Evolutionary conservation across 352 stramenopile genomes (phyloP).

Genomic region (Pythium biforme): DNA sequence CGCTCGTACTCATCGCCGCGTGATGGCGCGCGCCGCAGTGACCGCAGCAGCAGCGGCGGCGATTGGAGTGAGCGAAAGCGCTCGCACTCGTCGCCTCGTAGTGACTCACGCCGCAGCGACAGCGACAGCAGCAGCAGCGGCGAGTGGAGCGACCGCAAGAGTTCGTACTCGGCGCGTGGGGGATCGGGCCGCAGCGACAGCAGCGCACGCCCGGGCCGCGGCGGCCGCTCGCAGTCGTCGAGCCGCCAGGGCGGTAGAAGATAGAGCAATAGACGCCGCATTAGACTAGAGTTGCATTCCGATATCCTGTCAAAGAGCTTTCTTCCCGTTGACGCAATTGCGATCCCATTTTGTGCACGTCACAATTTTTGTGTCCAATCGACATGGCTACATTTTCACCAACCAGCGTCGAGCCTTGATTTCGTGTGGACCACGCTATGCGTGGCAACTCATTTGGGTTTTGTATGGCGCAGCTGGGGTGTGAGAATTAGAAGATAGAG

Average conservation of each 20-base stretch:
- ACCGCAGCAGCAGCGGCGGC: neutral
- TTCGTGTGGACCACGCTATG: constrained; percentile 2
- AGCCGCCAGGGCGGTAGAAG: constrained; percentile 3
- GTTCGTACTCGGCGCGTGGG: neutral
- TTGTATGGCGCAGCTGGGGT: constrained; percentile 3
- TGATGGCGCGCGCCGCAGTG: neutral
- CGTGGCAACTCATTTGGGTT: neutral
- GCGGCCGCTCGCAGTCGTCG: neutral
- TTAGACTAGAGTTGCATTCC: neutral
- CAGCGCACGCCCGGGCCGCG: neutral
- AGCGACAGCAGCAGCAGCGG: neutral
- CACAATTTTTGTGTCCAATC: neutral
- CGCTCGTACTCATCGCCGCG: neutral
- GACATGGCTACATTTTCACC: constrained; percentile 3
- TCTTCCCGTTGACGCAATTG: too few relatives aligned
- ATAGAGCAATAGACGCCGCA: neutral
- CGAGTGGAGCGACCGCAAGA: neutral
- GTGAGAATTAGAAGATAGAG: neutral
- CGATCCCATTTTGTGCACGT: neutral
- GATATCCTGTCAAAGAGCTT: constrained; percentile 7
- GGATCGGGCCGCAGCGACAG: neutral
- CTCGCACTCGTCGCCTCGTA: neutral
- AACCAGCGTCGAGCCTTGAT: neutral
- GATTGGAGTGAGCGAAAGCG: constrained; percentile 1
- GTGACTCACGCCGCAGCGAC: neutral